A percentile compares a stretch with the other conserved stretches of the same genome.
Evolutionary conservation across 331 rosid species (phyloP).

Genomic region (Telfairia occidentalis): DNA sequence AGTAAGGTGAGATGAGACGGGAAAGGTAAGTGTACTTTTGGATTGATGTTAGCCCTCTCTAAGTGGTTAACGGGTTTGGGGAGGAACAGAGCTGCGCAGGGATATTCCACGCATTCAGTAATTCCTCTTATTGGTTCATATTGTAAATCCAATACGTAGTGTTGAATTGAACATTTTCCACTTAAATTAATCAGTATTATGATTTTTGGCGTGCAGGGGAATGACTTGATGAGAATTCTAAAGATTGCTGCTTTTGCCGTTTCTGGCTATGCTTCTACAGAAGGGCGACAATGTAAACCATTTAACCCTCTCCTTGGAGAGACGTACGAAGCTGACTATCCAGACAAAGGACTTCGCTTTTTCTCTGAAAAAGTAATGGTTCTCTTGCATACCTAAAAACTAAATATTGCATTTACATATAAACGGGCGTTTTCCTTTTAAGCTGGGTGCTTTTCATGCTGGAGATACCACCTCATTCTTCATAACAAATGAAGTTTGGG

Average conservation of each 20-base stretch:
- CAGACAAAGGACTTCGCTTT: slow-evolving; percentile 86
- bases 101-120: background rate
- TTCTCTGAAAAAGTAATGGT: slow-evolving; percentile 81
- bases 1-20: background rate
- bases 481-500: background rate
- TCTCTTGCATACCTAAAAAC: slow-evolving; percentile 5
- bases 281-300: slow-evolving; percentile 99
- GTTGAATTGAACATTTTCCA: slow-evolving; percentile 1
- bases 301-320: slow-evolving; percentile 98
- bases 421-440: background rate
- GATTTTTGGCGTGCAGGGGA: slow-evolving; percentile 69
- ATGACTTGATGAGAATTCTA: slow-evolving; percentile 91
- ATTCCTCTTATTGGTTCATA: background rate
- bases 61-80: background rate
- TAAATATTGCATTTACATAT: background rate
- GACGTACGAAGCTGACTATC: slow-evolving; percentile 96
- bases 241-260: slow-evolving; percentile 92
- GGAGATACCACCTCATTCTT: background rate
- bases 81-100: background rate
- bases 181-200: slow-evolving; percentile 22
- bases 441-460: background rate
- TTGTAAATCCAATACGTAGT: background rate
- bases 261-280: slow-evolving; percentile 94
- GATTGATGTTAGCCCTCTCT: background rate
- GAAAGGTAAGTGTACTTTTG: background rate